These are phyloP conservation scores for Scheffersomyces quercinus DNA, from an alignment of 1,139 yeast species.

Conservation along the genomic window DNA sequence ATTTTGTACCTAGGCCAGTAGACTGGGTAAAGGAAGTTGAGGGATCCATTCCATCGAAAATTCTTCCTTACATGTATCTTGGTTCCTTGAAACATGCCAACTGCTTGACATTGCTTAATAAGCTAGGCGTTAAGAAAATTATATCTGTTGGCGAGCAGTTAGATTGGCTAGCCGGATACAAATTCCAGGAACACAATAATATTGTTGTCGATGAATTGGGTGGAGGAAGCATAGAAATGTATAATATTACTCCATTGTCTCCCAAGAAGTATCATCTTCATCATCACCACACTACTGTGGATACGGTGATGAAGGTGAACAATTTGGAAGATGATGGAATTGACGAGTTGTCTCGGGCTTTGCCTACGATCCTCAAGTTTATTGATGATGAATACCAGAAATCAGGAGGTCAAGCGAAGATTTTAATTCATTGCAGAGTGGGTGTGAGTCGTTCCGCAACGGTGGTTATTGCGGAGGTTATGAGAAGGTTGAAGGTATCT, in stretches of 20 bases:
- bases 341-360: slow-evolving; percentile 37
- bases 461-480: slow-evolving; percentile 50
- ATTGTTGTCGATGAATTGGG: slow-evolving; percentile 24
- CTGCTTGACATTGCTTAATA: slow-evolving; percentile 59
- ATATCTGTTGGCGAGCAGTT: slow-evolving; percentile 86
- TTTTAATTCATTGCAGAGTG: slow-evolving; percentile 51
- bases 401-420: slow-evolving; percentile 32
- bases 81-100: slow-evolving; percentile 87
- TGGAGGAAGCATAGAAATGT: slow-evolving; percentile 36
- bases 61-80: slow-evolving; percentile 79
- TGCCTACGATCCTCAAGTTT: slow-evolving; percentile 38
- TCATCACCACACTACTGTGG: slow-evolving; percentile 16
- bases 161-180: slow-evolving; percentile 53
- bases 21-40: slow-evolving; percentile 48
- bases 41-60: slow-evolving; percentile 72
- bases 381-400: slow-evolving; percentile 33
- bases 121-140: slow-evolving; percentile 70
- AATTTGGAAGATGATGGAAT: slow-evolving; percentile 52
- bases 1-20: slow-evolving; percentile 6
- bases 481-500: slow-evolving; percentile 38
- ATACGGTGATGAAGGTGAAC: slow-evolving; percentile 44
- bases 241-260: slow-evolving; percentile 23
- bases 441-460: slow-evolving; percentile 53
- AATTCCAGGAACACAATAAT: slow-evolving; percentile 28
- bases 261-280: slow-evolving; percentile 1